phyloP scores from a whole-genome alignment of 306 rosid genomes.

The Herpetospermum pedunculosum region DNA sequence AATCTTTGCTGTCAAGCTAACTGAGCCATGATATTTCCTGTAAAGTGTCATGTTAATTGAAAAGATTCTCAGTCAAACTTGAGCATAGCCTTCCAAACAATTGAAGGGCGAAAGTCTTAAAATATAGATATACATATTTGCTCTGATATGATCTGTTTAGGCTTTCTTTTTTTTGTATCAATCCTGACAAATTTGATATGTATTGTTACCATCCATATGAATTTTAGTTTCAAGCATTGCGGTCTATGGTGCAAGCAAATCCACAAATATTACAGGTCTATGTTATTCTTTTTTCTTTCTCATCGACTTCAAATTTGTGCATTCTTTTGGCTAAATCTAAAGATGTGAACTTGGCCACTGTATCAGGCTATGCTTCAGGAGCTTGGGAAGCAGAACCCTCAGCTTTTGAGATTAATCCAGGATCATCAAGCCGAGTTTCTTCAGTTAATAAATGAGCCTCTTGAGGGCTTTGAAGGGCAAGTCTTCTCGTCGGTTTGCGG shows the following conservation, averaged over 20 bases:
- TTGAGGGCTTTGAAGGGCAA: constrained; percentile 85
- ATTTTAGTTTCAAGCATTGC: constrained; percentile 6
- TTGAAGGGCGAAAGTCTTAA: neutral
- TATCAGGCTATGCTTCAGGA: constrained; percentile 94
- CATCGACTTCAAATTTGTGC: neutral
- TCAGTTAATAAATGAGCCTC: constrained; percentile 82
- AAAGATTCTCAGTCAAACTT: neutral
- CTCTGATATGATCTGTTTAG: neutral
- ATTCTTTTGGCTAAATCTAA: neutral
- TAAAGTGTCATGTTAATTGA: neutral
- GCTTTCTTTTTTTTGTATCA: neutral
- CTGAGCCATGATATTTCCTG: neutral
- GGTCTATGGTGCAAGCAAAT: constrained; percentile 7
- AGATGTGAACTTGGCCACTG: neutral
- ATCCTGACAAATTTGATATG: neutral
- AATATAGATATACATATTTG: neutral
- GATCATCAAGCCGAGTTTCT: constrained; percentile 89
- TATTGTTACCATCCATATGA: neutral
- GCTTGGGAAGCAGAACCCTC: constrained; percentile 94
- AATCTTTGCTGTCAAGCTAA: neutral
- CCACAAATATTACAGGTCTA: constrained; percentile 7
- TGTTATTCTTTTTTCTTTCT: neutral
- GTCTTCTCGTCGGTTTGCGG: constrained; percentile 12
- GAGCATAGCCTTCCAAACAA: neutral
- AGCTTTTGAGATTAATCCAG: constrained; percentile 74